Conservation (phyloP, 1,284 basidiomycete species). For the Sporisorium reilianum region DNA sequence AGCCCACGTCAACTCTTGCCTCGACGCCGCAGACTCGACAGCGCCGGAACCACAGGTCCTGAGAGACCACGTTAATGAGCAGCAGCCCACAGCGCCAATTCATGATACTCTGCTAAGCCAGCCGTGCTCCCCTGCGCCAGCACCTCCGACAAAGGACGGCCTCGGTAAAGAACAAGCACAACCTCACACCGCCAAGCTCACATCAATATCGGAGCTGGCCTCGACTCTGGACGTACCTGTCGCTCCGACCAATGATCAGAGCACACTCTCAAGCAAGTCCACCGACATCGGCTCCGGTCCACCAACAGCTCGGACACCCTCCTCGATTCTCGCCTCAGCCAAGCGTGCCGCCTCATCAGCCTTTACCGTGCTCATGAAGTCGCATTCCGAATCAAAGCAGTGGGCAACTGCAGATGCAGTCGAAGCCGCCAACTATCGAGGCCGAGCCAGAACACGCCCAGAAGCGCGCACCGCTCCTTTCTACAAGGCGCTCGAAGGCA, state of each 20-base stretch:
- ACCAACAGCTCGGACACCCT: slow-evolving; percentile 11
- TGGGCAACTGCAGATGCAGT: slow-evolving; percentile 60
- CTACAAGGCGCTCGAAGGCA: slow-evolving; percentile 81
- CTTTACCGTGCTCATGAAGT: slow-evolving; percentile 59
- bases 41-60: slow-evolving; percentile 12
- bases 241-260: slow-evolving; percentile 12
- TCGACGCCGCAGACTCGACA: slow-evolving; percentile 35
- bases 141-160: background rate
- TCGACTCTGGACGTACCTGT: slow-evolving; percentile 20
- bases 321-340: slow-evolving; percentile 21
- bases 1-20: slow-evolving; percentile 52
- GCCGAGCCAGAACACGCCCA: slow-evolving; percentile 32
- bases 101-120: background rate
- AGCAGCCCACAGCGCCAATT: background rate
- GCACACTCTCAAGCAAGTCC: background rate
- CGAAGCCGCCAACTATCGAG: slow-evolving; percentile 53
- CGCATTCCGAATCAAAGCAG: slow-evolving; percentile 58
- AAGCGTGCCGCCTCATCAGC: slow-evolving; percentile 46
- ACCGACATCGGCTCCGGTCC: background rate
- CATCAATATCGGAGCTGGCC: slow-evolving; percentile 39
- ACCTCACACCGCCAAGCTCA: slow-evolving; percentile 26
- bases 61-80: slow-evolving; percentile 28
- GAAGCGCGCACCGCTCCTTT: slow-evolving; percentile 57
- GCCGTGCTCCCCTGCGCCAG: slow-evolving; percentile 28
- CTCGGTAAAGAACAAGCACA: background rate